Conservation (phyloP, 139 green algal species). For the Ulvella scutata region DNA sequence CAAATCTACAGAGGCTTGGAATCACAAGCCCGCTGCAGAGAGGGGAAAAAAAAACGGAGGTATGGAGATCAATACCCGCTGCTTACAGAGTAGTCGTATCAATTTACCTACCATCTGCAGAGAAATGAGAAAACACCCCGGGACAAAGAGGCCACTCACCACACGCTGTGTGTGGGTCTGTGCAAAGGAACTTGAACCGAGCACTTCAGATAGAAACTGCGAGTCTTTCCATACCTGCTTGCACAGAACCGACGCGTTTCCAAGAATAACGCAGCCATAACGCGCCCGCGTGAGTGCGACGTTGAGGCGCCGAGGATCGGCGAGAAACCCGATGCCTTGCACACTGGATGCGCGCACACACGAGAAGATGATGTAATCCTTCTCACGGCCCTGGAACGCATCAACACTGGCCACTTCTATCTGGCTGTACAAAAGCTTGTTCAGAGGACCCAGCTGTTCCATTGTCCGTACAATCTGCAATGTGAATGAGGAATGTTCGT, state of each 20-base stretch:
- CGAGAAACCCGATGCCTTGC: constrained; percentile 90
- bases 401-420: constrained; percentile 76
- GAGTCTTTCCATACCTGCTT: constrained; percentile 15
- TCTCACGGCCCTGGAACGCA: constrained; percentile 84
- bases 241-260: constrained; percentile 66
- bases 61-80: too few species aligned
- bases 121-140: too few species aligned
- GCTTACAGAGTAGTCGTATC: too few species aligned
- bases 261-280: constrained; percentile 82
- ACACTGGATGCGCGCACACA: constrained; percentile 92
- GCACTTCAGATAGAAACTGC: too few species aligned
- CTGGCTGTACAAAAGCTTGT: constrained; percentile 73
- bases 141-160: too few species aligned
- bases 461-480: constrained; percentile 26
- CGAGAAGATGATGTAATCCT: constrained; percentile 96
- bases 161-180: too few species aligned
- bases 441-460: constrained; percentile 53
- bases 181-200: too few species aligned
- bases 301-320: constrained; percentile 88
- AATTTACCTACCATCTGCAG: too few species aligned
- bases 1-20: too few species aligned
- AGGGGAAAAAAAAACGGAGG: too few species aligned
- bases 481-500: too few species aligned
- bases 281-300: constrained; percentile 86
- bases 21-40: too few species aligned